Conservation (phyloP, 495 filamentous ascomycete species). For the Cladorrhinum samala region DNA sequence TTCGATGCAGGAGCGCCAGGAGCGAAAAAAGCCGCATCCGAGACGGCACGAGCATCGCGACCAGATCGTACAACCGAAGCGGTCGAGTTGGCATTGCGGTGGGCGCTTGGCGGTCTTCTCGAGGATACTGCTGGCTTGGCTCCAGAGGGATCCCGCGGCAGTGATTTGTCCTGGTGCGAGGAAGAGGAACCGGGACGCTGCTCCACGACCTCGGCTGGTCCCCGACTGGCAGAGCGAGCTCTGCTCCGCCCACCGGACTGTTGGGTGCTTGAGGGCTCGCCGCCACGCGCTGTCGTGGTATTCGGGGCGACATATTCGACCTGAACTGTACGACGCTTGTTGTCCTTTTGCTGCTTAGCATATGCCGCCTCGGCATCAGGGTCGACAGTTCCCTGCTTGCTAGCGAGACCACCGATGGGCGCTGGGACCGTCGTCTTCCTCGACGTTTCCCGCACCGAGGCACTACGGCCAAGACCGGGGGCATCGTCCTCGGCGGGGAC, state of each 20-base stretch:
- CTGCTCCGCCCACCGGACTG: conserved; percentile 40
- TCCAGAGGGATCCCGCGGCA: conserved; percentile 46
- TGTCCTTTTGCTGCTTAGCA: conserved; percentile 62
- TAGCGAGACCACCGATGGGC: conserved; percentile 59
- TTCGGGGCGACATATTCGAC: conserved; percentile 95
- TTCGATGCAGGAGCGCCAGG: conserved; percentile 36
- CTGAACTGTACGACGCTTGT: conserved; percentile 91
- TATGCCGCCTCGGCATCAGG: conserved; percentile 50
- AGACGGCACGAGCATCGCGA: conserved; percentile 45
- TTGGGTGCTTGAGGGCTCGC: conserved; percentile 29
- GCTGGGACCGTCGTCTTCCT: conserved; percentile 55
- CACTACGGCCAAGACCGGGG: conserved; percentile 69
- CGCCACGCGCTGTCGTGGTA: conserved; percentile 65
- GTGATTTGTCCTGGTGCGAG: conserved; percentile 45
- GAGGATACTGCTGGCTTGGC: conserved; percentile 35
- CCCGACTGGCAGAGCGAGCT: conserved; percentile 44
- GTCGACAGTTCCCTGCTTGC: conserved; percentile 73
- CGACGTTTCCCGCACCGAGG: conserved; percentile 82
- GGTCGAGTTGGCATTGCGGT: conserved; percentile 36
- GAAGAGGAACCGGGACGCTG: conserved; percentile 17
- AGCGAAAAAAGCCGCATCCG: conserved; percentile 43
- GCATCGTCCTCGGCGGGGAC: conserved; percentile 56
- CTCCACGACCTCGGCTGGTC: conserved; percentile 35
- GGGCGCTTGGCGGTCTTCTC: conserved; percentile 42
- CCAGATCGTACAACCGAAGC: conserved; percentile 47